Evolutionary conservation across 176 grass and related monocot genomes (phyloP).

Genomic region (Olyra latifolia): DNA sequence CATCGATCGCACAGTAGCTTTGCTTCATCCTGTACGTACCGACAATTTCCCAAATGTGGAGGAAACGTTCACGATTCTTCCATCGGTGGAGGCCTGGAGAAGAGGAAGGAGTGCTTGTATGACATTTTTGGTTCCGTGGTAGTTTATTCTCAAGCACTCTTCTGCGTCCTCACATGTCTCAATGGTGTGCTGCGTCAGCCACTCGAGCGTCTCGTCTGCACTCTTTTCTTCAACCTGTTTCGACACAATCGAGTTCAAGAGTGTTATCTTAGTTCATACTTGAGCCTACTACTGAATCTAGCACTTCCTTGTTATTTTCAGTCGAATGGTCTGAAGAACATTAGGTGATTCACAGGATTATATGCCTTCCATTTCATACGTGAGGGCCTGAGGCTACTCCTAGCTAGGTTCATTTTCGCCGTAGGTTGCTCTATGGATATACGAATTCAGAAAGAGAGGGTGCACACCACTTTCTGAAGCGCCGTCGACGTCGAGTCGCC

Average conservation of each 20-base stretch:
- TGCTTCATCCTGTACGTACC: not conserved
- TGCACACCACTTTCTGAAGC: not conserved
- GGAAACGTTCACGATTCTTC: constrained; percentile 52
- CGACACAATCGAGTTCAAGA: not conserved
- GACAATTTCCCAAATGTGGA: constrained; percentile 28
- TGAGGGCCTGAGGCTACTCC: too few relatives aligned
- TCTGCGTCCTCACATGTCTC: constrained; percentile 43
- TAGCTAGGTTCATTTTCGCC: too few relatives aligned
- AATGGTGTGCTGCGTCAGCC: constrained; percentile 25
- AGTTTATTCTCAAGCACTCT: constrained; percentile 62
- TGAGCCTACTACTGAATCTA: too few relatives aligned
- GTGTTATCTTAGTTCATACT: too few relatives aligned
- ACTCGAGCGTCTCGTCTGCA: not conserved
- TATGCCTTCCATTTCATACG: too few relatives aligned
- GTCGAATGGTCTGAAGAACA: too few relatives aligned
- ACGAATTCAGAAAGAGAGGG: not conserved
- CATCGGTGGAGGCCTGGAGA: constrained; percentile 31
- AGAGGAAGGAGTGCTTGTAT: constrained; percentile 53
- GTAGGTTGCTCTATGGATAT: too few relatives aligned
- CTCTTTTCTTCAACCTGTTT: not conserved
- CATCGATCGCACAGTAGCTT: not conserved
- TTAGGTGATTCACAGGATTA: too few relatives aligned
- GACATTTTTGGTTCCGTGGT: constrained; percentile 48
- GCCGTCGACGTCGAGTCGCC: not conserved
- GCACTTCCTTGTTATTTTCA: too few relatives aligned